Conservation (phyloP, 495 filamentous ascomycete species). For the Cenococcum geophilum region DNA sequence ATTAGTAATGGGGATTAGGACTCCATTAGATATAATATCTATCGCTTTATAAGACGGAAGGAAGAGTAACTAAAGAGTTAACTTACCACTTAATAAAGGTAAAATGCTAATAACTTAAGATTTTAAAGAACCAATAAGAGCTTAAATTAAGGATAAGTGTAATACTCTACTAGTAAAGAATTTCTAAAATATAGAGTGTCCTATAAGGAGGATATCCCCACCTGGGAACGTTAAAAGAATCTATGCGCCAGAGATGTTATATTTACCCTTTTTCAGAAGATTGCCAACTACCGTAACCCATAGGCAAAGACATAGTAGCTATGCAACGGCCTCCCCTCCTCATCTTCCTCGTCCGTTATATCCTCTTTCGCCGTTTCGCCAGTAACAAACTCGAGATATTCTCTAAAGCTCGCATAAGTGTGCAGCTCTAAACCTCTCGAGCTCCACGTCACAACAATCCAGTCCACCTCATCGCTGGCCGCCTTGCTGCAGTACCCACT, state of each 20-base stretch:
- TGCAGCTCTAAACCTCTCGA: slow-evolving; percentile 8
- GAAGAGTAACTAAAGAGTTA: too few species aligned
- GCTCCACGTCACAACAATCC: slow-evolving; percentile 19
- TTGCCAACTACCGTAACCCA: slow-evolving; percentile 12
- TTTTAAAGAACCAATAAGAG: too few species aligned
- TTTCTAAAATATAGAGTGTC: too few species aligned
- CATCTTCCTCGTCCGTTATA: slow-evolving; percentile 23
- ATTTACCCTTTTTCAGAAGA: neutral
- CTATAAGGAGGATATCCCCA: too few species aligned
- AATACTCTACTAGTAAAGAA: too few species aligned
- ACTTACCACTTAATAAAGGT: too few species aligned
- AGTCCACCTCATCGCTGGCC: slow-evolving; percentile 7
- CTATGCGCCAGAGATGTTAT: neutral
- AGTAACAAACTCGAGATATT: slow-evolving; percentile 20
- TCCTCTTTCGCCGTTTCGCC: slow-evolving; percentile 25
- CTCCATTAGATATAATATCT: too few species aligned
- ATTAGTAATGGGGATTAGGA: too few species aligned
- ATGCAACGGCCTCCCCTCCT: slow-evolving; percentile 22
- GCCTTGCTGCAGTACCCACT: slow-evolving; percentile 17
- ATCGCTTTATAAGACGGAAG: too few species aligned
- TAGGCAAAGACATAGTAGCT: slow-evolving; percentile 27
- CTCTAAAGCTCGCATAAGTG: slow-evolving; percentile 12
- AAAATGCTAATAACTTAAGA: too few species aligned
- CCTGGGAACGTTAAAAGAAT: too few species aligned
- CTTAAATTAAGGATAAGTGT: too few species aligned